Conservation (phyloP, 164 flowering plant genomes). For the Annona squamosa region DNA sequence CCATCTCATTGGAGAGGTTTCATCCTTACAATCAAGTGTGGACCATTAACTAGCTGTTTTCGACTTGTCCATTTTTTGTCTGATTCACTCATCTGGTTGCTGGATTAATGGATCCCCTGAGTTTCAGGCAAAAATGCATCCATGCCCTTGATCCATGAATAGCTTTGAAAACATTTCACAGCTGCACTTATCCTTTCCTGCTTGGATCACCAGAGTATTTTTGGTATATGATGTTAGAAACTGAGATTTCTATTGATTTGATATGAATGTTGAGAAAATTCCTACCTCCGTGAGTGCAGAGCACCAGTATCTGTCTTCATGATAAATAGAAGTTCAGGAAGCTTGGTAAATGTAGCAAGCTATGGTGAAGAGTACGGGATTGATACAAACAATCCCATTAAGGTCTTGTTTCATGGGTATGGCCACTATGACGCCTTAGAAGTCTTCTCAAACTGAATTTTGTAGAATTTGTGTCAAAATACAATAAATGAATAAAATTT, state of each 20-base stretch:
- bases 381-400: constrained; percentile 40
- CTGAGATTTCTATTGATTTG: background rate
- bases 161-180: background rate
- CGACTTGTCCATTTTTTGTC: background rate
- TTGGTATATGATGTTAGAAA: background rate
- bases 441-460: constrained; percentile 12
- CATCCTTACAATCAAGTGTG: background rate
- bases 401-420: constrained; percentile 78
- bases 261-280: background rate
- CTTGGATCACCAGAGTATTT: background rate
- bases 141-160: background rate
- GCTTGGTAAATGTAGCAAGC: constrained; percentile 49
- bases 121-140: background rate
- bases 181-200: background rate
- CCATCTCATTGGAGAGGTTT: background rate
- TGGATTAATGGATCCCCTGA: background rate
- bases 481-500: background rate
- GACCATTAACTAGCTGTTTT: background rate
- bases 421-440: constrained; percentile 83
- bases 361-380: constrained; percentile 64
- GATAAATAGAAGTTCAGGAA: constrained; percentile 43
- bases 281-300: constrained; percentile 26
- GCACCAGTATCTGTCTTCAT: constrained; percentile 60
- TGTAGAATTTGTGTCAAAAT: background rate
- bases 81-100: background rate